Conservation (phyloP, 768 basidiomycete genomes). For the Suillus cothurnatus region DNA sequence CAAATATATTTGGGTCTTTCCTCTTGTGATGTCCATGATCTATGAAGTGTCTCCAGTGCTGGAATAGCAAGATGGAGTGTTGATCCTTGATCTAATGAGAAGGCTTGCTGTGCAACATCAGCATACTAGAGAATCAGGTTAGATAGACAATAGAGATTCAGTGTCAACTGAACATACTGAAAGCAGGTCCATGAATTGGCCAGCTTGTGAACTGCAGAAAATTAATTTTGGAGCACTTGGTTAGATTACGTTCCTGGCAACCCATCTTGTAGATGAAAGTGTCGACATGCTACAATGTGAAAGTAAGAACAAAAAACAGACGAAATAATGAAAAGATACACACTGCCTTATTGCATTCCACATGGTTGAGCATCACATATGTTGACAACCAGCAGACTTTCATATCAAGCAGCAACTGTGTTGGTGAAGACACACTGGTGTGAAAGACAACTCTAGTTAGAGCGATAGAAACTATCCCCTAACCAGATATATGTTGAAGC, state of each 20-base stretch:
- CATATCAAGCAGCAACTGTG: conserved; percentile 31
- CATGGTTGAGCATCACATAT: conserved; percentile 20
- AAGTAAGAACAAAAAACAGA: too few relatives aligned
- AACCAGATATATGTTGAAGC: too few relatives aligned
- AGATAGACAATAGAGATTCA: too few relatives aligned
- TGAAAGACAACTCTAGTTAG: too few relatives aligned
- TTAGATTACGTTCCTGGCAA: conserved; percentile 16
- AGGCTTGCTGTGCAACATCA: conserved; percentile 33
- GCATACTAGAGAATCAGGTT: too few relatives aligned
- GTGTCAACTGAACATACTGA: too few relatives aligned
- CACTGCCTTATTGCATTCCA: conserved; percentile 20
- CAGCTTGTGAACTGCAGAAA: conserved; percentile 20
- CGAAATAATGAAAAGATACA: conserved; percentile 9
- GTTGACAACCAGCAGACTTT: conserved; percentile 36
- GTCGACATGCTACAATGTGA: conserved; percentile 24
- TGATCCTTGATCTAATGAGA: conserved; percentile 29
- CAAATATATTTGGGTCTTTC: conserved; percentile 17
- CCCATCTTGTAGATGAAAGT: conserved; percentile 6
- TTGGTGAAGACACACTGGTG: neutral
- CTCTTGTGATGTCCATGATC: conserved; percentile 22
- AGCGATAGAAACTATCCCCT: too few relatives aligned
- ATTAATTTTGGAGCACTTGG: conserved; percentile 18
- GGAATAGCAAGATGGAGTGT: conserved; percentile 22
- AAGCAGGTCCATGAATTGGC: conserved; percentile 22
- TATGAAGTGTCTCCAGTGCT: conserved; percentile 17